Evolutionary conservation across 2,329 filamentous ascomycete genomes (phyloP), one percentile per base, ranked within the genome.

Genomic region (Exophiala dermatitidis): DNA sequence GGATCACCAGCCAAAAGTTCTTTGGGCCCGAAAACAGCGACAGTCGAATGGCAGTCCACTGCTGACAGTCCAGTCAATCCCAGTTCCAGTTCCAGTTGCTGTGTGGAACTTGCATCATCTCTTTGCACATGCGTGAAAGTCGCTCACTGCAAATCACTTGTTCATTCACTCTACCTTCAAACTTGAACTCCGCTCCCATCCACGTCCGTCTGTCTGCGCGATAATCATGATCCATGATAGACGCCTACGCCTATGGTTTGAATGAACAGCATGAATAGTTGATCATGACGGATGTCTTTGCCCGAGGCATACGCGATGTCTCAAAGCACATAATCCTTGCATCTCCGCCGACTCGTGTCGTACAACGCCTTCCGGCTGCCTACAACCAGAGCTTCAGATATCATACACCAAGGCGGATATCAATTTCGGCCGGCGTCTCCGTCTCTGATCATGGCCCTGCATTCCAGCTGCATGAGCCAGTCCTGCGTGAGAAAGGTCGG

Each of bases 371-470:
- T 29, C 38, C 53, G 42, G 29, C 41, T 26, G 48, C 32, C 26
- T 41, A 31, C 33, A 37, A 54, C 36, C 43, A 43, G 45, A 59
- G 44, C 47, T 62, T 60, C 51, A 58, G 43, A 54, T 63, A 63
- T 37, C 61, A 63, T 41, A 12, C 60, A 9, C 61, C 61, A 8
- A 50, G 57, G 42, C 56, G 61, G 55, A 61, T 62, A 62, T 48
- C 55, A 34, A 4, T 38, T 32, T 26, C 9, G 7, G 12, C 38
- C 19, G 28, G 38, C 19, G 26, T 41, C 5, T 9, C 28, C 3
- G 5, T 6, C 38, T 41, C 38, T 28, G 19, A 10, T 6, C 12
- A 28, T 9, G 38, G 19, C 6, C 7, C 19, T 4, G 12, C 12
- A 41, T 6, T 12, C 3, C 19, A 26, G 3, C 3, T 6, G 4